Evolutionary conservation across 139 green algal genomes (phyloP), one percentile per base, ranked within the genome.

Genomic region (Coelastrella sp.): DNA sequence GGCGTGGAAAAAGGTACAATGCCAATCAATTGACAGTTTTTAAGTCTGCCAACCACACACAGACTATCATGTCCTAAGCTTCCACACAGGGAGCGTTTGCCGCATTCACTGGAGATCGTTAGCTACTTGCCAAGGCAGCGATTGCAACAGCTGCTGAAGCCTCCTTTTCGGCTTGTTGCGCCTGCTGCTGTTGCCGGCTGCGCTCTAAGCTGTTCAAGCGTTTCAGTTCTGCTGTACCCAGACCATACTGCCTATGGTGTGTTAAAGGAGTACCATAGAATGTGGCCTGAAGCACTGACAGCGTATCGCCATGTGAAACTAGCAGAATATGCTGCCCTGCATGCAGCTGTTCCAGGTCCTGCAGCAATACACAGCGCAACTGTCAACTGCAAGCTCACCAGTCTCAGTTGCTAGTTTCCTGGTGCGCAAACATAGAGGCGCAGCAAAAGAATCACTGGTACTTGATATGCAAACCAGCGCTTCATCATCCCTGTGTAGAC

Each of bases 301-400:
- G 91, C 0, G 93, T 94, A 79, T 96, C 95, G 0, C 95, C 95
- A 78, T 96, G 95, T 0, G 90, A 93, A 0, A 96, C 94, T 75
- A 96, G 88, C 49, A 96, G 19, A 6, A 96, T 83, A 12, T 91
- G 80, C 63, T 60, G 56, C 85, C 93, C n/a, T 49, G 12, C 19
- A 81, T 95, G 88, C 57, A 68, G 56, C 35, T 61, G 22, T 57
- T 96, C 93, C 27, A 95, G 81, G 35, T 76, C 75, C 89, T 92
- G 82, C 8, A 60, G 59, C 7, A 73, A 9, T 14, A 61, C 72
- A 89, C 7, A 89, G 66, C 8, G 4, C 7, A 70, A 70, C 63
- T 12, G 14, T 70, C 63, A 70, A 20, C 63, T 49, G 35, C 35
- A 49, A 49, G 35, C 35, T 49, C 35, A 49, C 35, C 3, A 49